Base-by-base conservation (phyloP, 2,329 filamentous ascomycete species). In the Pseudocercospora musae region DNA sequence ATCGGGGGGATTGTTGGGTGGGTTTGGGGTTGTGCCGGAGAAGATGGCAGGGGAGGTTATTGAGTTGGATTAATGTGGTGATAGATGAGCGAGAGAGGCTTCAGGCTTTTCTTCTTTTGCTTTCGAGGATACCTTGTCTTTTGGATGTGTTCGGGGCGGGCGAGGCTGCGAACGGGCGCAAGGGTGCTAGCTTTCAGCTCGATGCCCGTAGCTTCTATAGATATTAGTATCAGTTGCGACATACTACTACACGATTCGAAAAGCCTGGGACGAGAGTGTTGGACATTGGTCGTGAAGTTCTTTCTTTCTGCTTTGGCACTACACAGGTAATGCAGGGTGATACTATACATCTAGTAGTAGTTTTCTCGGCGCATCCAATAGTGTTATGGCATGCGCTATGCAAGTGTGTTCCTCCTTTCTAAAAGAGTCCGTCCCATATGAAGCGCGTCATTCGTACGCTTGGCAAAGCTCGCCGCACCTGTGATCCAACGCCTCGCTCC, bases 51-150 rank as follows among this genome's bases (percentile, higher is more conserved):
- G 55, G 65, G 62, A 67, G 62, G 59, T 68, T 48, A 63, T 68
- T 55, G 64, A 62, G 52, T 62, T 68, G 62, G 65, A 65, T 53
- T 60, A 49, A 62, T n/a, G n/a, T n/a, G n/a, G n/a, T n/a, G 42
- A 49, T 31, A 62, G 54, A 46, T 25, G 20, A 4, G 20, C 23
- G 29, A 23, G 27, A 13, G 29, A 40, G 29, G 27, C 3, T 23
- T 10, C n/a, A n/a, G n/a, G 31, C 15, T n/a, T 48, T 20, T 11
- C 8, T n/a, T 48, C 18, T 21, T 20, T 48, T 20, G 21, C 18
- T 23, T 23, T 23, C 44, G 21, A 11, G 18, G 44, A 25, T 5
- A 48, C 8, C 21, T 20, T 46, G n/a, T 33, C 9, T 33, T 5
- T 40, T 40, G 37, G n/a, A n/a, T n/a, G n/a, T n/a, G n/a, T n/a